Conservation (phyloP, 768 basidiomycete species). For the Cystofilobasidium macerans region DNA sequence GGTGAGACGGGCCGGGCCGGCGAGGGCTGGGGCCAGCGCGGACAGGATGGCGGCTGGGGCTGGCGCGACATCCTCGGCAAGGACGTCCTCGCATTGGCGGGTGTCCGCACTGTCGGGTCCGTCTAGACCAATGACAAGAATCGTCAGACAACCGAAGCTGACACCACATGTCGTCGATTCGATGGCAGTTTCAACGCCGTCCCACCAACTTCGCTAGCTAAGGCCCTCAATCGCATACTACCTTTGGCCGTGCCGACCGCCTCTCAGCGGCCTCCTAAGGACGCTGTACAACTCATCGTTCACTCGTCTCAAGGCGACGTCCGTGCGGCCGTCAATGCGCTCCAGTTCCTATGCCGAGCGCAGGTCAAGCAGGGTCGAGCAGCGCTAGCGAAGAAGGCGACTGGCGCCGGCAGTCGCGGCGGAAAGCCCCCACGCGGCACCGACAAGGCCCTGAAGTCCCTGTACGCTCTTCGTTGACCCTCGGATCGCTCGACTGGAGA, state of each 20-base stretch:
- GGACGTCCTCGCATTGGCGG: slow-evolving; percentile 46
- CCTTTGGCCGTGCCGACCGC: slow-evolving; percentile 42
- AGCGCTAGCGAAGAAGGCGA: slow-evolving; percentile 31
- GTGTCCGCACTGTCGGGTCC: not conserved
- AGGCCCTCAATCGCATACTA: slow-evolving; percentile 58
- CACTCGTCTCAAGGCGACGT: slow-evolving; percentile 81
- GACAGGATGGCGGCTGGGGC: slow-evolving; percentile 51
- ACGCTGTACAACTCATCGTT: slow-evolving; percentile 62
- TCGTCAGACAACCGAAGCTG: no score
- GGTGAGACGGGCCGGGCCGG: slow-evolving; percentile 60
- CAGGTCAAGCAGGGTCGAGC: slow-evolving; percentile 33
- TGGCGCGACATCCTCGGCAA: slow-evolving; percentile 60
- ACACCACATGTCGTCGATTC: not conserved
- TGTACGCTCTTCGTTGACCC: slow-evolving; percentile 27
- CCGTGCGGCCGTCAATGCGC: slow-evolving; percentile 79
- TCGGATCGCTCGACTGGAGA: not conserved
- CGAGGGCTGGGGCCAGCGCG: slow-evolving; percentile 43
- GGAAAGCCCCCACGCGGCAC: slow-evolving; percentile 34
- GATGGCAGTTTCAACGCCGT: slow-evolving; percentile 74
- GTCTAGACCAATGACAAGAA: not conserved
- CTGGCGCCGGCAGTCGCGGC: slow-evolving; percentile 33
- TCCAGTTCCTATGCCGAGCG: slow-evolving; percentile 66
- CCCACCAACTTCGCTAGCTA: slow-evolving; percentile 70
- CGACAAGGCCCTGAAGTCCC: slow-evolving; percentile 34
- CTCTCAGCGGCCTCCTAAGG: slow-evolving; percentile 46